Evolutionary conservation across 352 stramenopile genomes (phyloP).

Genomic region (Phytophthora lateralis): DNA sequence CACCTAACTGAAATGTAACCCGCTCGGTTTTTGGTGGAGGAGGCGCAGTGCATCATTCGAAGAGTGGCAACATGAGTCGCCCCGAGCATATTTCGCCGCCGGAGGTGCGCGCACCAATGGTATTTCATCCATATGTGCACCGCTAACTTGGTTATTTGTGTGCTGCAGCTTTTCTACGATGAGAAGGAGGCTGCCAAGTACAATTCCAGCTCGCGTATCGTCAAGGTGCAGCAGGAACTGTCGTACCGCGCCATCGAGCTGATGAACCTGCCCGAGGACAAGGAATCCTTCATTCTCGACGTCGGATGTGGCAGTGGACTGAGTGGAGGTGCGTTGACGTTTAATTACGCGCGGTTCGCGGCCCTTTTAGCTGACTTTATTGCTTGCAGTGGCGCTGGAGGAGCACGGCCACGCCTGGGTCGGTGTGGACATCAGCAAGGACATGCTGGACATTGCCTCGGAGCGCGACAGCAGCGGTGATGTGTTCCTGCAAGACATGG

Average conservation of each 20-base stretch:
- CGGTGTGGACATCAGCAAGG: constrained; percentile 97
- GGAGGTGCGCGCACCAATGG: constrained; percentile 51
- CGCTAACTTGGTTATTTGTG: constrained; percentile 2
- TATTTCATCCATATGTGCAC: background rate
- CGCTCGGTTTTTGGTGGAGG: constrained; percentile 20
- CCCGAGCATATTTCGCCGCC: constrained; percentile 86
- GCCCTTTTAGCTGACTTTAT: constrained; percentile 13
- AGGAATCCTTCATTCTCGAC: constrained; percentile 94
- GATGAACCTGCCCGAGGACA: constrained; percentile 91
- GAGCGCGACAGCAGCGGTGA: constrained; percentile 91
- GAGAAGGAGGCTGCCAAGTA: constrained; percentile 94
- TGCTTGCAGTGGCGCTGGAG: constrained; percentile 75
- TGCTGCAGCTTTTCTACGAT: constrained; percentile 89
- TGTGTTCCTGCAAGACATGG: constrained; percentile 97
- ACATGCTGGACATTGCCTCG: constrained; percentile 99
- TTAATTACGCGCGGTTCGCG: constrained; percentile 3
- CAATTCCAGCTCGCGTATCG: constrained; percentile 92
- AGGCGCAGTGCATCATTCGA: constrained; percentile 23
- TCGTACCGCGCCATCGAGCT: constrained; percentile 97
- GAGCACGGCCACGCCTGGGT: constrained; percentile 97
- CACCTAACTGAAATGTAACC: background rate
- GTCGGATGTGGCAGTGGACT: constrained; percentile 97
- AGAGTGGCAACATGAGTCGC: constrained; percentile 71
- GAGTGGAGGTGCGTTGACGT: constrained; percentile 80
- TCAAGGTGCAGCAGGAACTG: constrained; percentile 95